Evolutionary conservation across 2,329 filamentous ascomycete genomes (phyloP), one percentile per base, ranked within the genome.

Genomic region (Ilyonectria destructans): DNA sequence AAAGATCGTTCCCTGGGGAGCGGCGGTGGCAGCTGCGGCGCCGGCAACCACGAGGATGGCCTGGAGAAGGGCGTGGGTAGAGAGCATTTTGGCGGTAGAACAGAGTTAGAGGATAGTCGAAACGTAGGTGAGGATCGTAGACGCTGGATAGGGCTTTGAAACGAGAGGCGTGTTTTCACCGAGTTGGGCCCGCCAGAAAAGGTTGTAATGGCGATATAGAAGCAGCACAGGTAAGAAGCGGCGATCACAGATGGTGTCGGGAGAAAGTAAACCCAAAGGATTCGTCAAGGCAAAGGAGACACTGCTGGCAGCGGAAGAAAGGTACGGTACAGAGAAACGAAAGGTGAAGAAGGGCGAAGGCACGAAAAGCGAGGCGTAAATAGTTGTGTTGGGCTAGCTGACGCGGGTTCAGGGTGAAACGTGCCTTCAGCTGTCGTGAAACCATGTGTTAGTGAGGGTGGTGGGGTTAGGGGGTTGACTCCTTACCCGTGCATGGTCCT

Each of bases 31-130:
- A 69, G 78, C 69, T 68, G 72, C 74, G 40, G 77, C 74, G 68
- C 80, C 69, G 55, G 78, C 69, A 62, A 80, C 65, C 67, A 79
- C 64, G 61, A 82, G 67, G 61, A 82, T 58, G 60, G 77, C 67
- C 52, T 78, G 68, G 62, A 82, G 57, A 65, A 82, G 64, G 68
- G 71, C 64, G 43, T 72, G 73, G 55, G 74, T 71, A 33, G 75
- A 77, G 69, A 79, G 74, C 79, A 84, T 84, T 58, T 67, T 75
- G 71, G 35, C 23, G 26, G 21, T 43, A 19, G 3, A 33, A 21
- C 40, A 19, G 58, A 26, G 23, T 40, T 13, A 21, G 26, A 12
- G 29, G 17, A 43, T 33, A 31, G 8, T 23, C 31, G 9, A 10
- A 49, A 13, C 12, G 6, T 33, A 21, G 3, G 6, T 52, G 8